A percentile compares a stretch with the other conserved stretches of the same genome.
Evolutionary conservation across 208 protist genomes (phyloP).

Genomic region (Herpetomonas tarakana): DNA sequence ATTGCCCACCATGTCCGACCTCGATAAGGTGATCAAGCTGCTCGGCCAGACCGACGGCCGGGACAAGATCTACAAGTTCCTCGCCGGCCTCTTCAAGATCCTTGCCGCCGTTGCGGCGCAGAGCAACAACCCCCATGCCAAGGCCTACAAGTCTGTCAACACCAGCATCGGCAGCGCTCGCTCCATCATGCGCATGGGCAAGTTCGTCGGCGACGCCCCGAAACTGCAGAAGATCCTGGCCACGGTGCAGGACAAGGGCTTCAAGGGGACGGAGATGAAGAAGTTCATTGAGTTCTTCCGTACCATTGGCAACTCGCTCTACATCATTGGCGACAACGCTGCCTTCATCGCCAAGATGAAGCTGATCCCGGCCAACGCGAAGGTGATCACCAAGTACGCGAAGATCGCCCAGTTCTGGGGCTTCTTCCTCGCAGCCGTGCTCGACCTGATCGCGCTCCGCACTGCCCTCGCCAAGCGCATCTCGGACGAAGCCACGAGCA

Average conservation of each 20-base stretch:
- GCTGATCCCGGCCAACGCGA: constrained; percentile 51
- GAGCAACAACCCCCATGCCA: constrained; percentile 32
- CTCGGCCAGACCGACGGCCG: constrained; percentile 88
- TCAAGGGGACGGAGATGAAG: constrained; percentile 44
- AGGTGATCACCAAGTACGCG: constrained; percentile 47
- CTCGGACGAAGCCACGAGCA: constrained; percentile 43
- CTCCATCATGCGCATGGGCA: constrained; percentile 89
- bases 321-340: constrained; percentile 88
- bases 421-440: constrained; percentile 85
- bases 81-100: constrained; percentile 77
- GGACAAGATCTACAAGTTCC: constrained; percentile 92
- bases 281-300: constrained; percentile 83
- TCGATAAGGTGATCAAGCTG: constrained; percentile 82
- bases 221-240: constrained; percentile 67
- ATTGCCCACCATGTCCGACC: constrained; percentile 60
- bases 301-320: constrained; percentile 81
- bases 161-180: constrained; percentile 78
- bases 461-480: constrained; percentile 52
- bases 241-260: constrained; percentile 31
- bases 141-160: constrained; percentile 51
- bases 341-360: constrained; percentile 82
- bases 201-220: constrained; percentile 83
- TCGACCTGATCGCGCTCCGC: constrained; percentile 76
- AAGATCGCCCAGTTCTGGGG: constrained; percentile 92
- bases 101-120: constrained; percentile 42